phyloP scores from a whole-genome alignment of 768 basidiomycete species.

The Agrocybe chaxingu region DNA sequence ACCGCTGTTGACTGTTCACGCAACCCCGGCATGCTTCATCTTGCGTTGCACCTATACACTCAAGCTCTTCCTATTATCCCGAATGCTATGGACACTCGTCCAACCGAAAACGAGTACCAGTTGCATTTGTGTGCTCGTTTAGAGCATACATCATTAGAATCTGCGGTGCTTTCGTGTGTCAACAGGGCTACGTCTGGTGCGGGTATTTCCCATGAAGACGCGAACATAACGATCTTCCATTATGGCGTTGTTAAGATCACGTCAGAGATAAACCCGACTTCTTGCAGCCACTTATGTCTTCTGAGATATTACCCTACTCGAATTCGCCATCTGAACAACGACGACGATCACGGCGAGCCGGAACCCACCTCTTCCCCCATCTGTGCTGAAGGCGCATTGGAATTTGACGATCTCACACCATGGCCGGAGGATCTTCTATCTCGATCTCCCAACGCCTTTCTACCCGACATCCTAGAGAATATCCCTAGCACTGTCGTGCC shows the following conservation, averaged over 20 bases:
- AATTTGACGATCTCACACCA: neutral
- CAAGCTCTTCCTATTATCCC: too few relatives aligned
- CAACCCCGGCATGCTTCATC: too few relatives aligned
- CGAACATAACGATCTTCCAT: neutral
- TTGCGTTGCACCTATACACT: too few relatives aligned
- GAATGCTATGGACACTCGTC: too few relatives aligned
- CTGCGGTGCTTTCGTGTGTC: neutral
- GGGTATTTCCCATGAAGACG: neutral
- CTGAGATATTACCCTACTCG: conserved; percentile 5
- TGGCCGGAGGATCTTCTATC: conserved; percentile 8
- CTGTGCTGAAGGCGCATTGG: neutral
- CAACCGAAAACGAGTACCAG: too few relatives aligned
- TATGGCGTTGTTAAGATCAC: conserved; percentile 4
- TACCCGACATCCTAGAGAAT: neutral
- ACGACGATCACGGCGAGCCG: neutral
- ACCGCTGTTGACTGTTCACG: too few relatives aligned
- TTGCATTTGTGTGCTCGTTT: too few relatives aligned
- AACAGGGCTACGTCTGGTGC: neutral
- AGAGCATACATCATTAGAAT: too few relatives aligned
- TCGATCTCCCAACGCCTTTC: neutral
- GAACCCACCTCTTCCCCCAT: neutral
- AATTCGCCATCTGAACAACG: neutral
- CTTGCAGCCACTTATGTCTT: conserved; percentile 5
- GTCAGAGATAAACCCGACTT: neutral
- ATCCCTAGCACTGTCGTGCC: conserved; percentile 7